Conservation (phyloP, 352 stramenopile species). For the Globisporangium paroecandrum region DNA sequence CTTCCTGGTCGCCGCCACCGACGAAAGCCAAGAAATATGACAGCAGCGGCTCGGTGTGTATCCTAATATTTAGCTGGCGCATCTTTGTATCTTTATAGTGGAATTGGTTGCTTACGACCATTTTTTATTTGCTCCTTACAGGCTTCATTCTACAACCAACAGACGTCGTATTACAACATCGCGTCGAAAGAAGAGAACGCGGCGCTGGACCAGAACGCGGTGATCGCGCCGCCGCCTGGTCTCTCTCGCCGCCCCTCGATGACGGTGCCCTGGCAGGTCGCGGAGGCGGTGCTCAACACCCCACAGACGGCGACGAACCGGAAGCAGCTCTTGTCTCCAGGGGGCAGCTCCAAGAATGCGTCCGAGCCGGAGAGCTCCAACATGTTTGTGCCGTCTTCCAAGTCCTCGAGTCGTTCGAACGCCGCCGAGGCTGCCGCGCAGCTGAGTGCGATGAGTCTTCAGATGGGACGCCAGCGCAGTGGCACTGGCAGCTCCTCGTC, state of each 20-base stretch:
- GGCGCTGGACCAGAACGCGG: constrained; percentile 56
- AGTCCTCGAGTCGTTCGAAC: constrained; percentile 28
- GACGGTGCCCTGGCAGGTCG: constrained; percentile 84
- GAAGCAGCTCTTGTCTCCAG: constrained; percentile 56
- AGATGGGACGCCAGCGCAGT: constrained; percentile 42
- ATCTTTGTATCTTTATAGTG: neutral
- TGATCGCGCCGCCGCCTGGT: constrained; percentile 64
- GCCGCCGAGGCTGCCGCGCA: constrained; percentile 67
- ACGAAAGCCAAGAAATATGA: constrained; percentile 68
- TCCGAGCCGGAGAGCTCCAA: constrained; percentile 31
- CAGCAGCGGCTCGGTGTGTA: constrained; percentile 21
- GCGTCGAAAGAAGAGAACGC: constrained; percentile 56
- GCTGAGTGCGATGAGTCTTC: constrained; percentile 45
- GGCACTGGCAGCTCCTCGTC: constrained; percentile 18
- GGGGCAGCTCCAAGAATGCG: constrained; percentile 24
- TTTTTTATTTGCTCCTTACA: constrained; percentile 4
- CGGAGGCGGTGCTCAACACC: constrained; percentile 77
- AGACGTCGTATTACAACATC: constrained; percentile 70
- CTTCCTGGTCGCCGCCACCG: constrained; percentile 80
- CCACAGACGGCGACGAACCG: constrained; percentile 63
- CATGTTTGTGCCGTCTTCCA: constrained; percentile 28
- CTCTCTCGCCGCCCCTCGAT: constrained; percentile 76
- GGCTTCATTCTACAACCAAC: constrained; percentile 70
- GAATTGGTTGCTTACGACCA: neutral
- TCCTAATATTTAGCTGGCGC: neutral